A percentile compares a stretch with the other conserved stretches of the same genome.
phyloP scores from a whole-genome alignment of 164 flowering plant genomes.

The Pachysandra terminalis region DNA sequence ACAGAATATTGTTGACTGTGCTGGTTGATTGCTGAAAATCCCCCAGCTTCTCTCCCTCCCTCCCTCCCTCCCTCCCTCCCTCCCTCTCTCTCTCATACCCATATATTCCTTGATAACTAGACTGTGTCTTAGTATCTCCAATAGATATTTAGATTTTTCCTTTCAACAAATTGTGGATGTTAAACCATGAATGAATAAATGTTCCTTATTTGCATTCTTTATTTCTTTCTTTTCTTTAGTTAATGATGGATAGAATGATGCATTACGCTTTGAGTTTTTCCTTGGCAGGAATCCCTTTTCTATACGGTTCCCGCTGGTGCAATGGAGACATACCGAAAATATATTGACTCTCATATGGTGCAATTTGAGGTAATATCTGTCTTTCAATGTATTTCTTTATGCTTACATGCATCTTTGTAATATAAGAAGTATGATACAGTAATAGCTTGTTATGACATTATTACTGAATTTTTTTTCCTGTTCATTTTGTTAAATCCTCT shows the following conservation, averaged over 20 bases:
- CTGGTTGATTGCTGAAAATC: too few relatives aligned
- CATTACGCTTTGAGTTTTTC: conserved; percentile 5
- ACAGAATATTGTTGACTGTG: neutral
- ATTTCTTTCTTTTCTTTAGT: neutral
- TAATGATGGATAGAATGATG: neutral
- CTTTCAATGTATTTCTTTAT: conserved; percentile 2
- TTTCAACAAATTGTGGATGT: too few relatives aligned
- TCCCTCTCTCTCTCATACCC: too few relatives aligned
- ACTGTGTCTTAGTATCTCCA: too few relatives aligned
- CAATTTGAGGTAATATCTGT: conserved; percentile 50
- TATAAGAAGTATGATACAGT: neutral
- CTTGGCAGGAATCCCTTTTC: conserved; percentile 72
- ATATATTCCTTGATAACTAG: too few relatives aligned
- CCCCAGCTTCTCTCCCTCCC: too few relatives aligned
- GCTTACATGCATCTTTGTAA: neutral
- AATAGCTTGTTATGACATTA: neutral
- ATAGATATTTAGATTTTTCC: too few relatives aligned
- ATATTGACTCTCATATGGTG: conserved; percentile 58
- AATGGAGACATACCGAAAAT: conserved; percentile 65
- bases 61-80: too few relatives aligned
- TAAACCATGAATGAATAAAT: neutral
- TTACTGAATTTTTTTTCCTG: neutral
- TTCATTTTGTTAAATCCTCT: neutral
- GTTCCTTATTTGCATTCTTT: neutral
- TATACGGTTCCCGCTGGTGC: conserved; percentile 69